Evolutionary conservation across 768 basidiomycete species (phyloP), one percentile per base, ranked within the genome.

Genomic region (Lactifluus hygrophoroides): DNA sequence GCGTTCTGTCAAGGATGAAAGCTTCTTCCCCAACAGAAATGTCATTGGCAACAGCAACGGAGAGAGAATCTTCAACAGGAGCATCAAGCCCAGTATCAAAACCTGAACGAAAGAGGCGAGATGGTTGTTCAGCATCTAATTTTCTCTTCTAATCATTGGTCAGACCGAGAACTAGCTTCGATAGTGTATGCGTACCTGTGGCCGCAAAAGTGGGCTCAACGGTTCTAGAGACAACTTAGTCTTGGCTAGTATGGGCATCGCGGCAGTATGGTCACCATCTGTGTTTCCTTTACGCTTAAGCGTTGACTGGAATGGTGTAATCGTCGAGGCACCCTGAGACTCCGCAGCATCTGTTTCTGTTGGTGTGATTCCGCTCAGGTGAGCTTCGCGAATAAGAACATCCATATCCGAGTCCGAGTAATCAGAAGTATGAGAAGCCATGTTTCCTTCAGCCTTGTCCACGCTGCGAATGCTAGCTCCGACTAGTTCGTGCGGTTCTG

Each of bases 391-490:
- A 37, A 79, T 75, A 27, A 80, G 69, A 25, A 72, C 71, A 61
- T 80, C 76, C 42, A 75, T 62, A 55, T 80, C 75, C 13, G 74
- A 67, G 64, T 78, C 72, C 13, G 73, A 73, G 62, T 77, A 79
- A 64, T 69, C 69, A 8, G 69, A 69, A 37, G 73, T 70, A 27
- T 71, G 67, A 10, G 54, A 56, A n/a, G 59, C 64, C 27, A 40
- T 16, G 34, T 3, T 46, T 46, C 50, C 58, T 64, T 67, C 51
- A 66, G 62, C 14, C n/a, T 65, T 65, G 23, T 38, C 57, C 19
- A 25, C 21, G 30, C 54, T 49, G 27, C 27, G 21, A 49, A 71
- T 58, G 50, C 75, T 72, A 48, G 72, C 68, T 32, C 65, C 65
- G 34, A 73, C 52, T 27, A 71, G 51, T 23, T 71, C 70, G 13